Evolutionary conservation across 73 alveolate genomes (phyloP).

Genomic region (Paramecium sexaurelia): DNA sequence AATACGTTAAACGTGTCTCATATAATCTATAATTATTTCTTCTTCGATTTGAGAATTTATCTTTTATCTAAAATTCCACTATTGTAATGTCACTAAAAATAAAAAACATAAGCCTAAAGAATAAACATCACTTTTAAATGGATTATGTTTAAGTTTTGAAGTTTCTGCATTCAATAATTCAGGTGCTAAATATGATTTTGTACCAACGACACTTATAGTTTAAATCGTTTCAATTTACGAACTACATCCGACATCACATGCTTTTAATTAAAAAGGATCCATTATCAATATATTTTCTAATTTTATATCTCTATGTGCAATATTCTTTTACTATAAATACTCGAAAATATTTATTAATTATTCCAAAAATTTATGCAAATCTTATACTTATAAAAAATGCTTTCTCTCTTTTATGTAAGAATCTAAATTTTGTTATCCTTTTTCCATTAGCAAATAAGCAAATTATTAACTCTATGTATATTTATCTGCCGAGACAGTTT

Average conservation of each 20-base stretch:
- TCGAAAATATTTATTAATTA: constrained; percentile 75
- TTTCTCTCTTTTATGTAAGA: not conserved
- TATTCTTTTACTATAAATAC: constrained; percentile 77
- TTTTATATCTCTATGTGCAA: constrained; percentile 88
- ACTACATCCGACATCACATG: constrained; percentile 55
- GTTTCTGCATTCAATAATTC: constrained; percentile 28
- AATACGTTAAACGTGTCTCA: not conserved
- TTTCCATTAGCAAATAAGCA: constrained; percentile 23
- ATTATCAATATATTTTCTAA: constrained; percentile 81
- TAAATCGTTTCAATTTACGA: not conserved
- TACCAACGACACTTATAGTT: constrained; percentile 26
- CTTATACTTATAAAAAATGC: not conserved
- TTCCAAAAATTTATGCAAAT: not conserved
- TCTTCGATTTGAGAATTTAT: not conserved
- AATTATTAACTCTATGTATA: not conserved
- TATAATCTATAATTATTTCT: not conserved
- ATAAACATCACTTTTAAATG: constrained; percentile 43
- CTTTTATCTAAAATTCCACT: not conserved
- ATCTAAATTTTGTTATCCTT: not conserved
- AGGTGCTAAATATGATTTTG: constrained; percentile 36
- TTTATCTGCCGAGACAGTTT: constrained; percentile 8
- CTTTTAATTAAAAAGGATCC: constrained; percentile 13
- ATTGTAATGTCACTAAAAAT: not conserved
- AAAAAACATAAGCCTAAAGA: constrained; percentile 37
- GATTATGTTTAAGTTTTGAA: not conserved